Conservation (phyloP, 495 filamentous ascomycete genomes). For the Cenococcum geophilum region DNA sequence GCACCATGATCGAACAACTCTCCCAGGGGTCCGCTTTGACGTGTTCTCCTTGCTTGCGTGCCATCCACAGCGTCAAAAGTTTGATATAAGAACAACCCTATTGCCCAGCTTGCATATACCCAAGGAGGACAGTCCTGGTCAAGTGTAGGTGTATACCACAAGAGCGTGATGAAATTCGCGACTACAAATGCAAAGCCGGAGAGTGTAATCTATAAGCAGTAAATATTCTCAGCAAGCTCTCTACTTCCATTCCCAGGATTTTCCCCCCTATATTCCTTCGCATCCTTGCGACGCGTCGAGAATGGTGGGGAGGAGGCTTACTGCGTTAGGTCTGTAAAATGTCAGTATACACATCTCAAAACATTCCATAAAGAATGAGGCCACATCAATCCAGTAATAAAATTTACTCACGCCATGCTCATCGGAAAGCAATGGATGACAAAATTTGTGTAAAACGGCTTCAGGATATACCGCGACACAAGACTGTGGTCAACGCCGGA, state of each 20-base stretch:
- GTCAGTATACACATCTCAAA: constrained; percentile 10
- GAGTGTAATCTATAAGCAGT: constrained; percentile 65
- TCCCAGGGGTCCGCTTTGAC: constrained; percentile 86
- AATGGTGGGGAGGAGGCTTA: constrained; percentile 40
- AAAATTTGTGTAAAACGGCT: constrained; percentile 93
- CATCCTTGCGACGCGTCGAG: not conserved
- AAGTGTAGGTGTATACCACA: constrained; percentile 93
- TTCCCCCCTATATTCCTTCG: not conserved
- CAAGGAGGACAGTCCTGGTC: constrained; percentile 89
- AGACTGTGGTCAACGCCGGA: constrained; percentile 83
- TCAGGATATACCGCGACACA: constrained; percentile 81
- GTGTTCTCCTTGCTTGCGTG: constrained; percentile 85
- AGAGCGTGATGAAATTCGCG: constrained; percentile 81
- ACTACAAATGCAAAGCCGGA: constrained; percentile 88
- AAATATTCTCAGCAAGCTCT: constrained; percentile 1
- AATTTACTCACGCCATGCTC: constrained; percentile 73
- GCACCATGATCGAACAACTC: constrained; percentile 95
- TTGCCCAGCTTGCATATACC: constrained; percentile 89
- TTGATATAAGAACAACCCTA: constrained; percentile 91
- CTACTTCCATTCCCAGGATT: not conserved
- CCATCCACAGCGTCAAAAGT: constrained; percentile 98
- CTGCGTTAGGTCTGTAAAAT: constrained; percentile 52
- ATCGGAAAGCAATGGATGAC: constrained; percentile 93
- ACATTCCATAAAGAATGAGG: not conserved
- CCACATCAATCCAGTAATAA: not conserved